Percentiles rank a stretch among this genome's conserved stretches.
These are phyloP conservation scores for Collybia nuda DNA, from an alignment of 768 basidiomycete species.

Conservation along the genomic window DNA sequence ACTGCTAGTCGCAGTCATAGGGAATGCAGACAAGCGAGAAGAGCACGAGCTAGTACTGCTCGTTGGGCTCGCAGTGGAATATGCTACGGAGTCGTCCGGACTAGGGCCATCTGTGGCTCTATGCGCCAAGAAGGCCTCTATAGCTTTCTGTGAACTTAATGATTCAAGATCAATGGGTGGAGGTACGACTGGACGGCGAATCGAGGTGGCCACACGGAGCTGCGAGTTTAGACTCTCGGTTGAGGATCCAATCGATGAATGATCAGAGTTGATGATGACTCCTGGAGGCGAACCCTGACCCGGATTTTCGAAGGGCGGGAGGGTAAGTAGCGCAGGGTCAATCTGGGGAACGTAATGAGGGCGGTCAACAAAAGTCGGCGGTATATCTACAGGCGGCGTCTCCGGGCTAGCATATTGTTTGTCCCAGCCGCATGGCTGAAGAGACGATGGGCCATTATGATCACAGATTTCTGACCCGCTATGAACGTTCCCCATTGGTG, in stretches of 20 bases:
- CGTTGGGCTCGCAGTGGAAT: slow-evolving; percentile 20
- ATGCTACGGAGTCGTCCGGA: slow-evolving; percentile 22
- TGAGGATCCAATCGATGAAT: neutral
- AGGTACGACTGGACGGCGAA: slow-evolving; percentile 26
- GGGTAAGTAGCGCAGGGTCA: slow-evolving; percentile 25
- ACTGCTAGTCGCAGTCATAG: slow-evolving; percentile 15
- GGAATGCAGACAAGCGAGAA: slow-evolving; percentile 22
- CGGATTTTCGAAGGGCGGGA: neutral
- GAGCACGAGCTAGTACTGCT: slow-evolving; percentile 20
- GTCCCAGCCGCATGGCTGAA: slow-evolving; percentile 2
- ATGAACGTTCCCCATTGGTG: slow-evolving; percentile 26
- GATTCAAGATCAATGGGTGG: slow-evolving; percentile 25
- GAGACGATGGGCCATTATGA: neutral
- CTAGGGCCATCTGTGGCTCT: slow-evolving; percentile 21
- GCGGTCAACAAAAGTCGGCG: slow-evolving; percentile 2
- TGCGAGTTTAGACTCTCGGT: slow-evolving; percentile 8
- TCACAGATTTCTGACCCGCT: neutral
- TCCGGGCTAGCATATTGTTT: neutral
- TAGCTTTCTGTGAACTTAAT: slow-evolving; percentile 21
- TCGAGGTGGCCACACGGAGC: slow-evolving; percentile 13
- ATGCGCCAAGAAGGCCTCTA: slow-evolving; percentile 25
- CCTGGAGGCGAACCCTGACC: no score
- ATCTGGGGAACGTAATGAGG: slow-evolving; percentile 16
- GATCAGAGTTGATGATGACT: no score
- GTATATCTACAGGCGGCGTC: slow-evolving; percentile 1